A percentile compares a stretch with the other conserved stretches of the same genome.
phyloP scores from a whole-genome alignment of 768 basidiomycete genomes.

The Gautieria morchelliformis region DNA sequence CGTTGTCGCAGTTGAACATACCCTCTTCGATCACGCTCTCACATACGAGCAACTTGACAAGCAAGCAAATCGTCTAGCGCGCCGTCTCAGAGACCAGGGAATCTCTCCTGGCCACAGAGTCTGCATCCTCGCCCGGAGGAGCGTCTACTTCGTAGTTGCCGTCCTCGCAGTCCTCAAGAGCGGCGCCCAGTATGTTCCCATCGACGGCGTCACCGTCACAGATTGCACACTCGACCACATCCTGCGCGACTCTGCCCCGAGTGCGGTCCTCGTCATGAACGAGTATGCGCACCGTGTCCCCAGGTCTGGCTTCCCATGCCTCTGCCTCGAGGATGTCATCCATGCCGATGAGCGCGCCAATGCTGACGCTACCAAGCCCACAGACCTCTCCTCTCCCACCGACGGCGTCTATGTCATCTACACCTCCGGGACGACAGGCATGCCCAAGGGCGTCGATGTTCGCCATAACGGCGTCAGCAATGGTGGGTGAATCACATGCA shows the following conservation, averaged over 20 bases:
- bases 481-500: conserved; percentile 7
- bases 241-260: conserved; percentile 11
- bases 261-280: conserved; percentile 11
- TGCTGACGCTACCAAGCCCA: conserved; percentile 6
- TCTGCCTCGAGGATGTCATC: conserved; percentile 10
- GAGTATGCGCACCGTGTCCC: conserved; percentile 9
- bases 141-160: conserved; percentile 12
- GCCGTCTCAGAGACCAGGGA: conserved; percentile 9
- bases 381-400: conserved; percentile 6
- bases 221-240: conserved; percentile 14
- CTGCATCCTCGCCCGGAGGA: conserved; percentile 13
- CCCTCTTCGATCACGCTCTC: conserved; percentile 8
- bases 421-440: conserved; percentile 16
- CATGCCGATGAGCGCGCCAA: conserved; percentile 1
- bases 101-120: conserved; percentile 12
- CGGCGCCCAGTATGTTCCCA: conserved; percentile 16
- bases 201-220: conserved; percentile 15
- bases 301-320: neutral
- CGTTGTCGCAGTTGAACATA: conserved; percentile 13
- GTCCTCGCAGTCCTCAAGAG: conserved; percentile 15
- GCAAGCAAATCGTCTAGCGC: conserved; percentile 12
- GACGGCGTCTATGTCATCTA: conserved; percentile 17
- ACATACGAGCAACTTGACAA: conserved; percentile 14
- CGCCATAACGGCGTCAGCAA: conserved; percentile 13
- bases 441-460: conserved; percentile 17